A percentile compares a stretch with the other conserved stretches of the same genome.
Evolutionary conservation across 2,329 filamentous ascomycete genomes (phyloP).

Genomic region (Xylariales sp.): DNA sequence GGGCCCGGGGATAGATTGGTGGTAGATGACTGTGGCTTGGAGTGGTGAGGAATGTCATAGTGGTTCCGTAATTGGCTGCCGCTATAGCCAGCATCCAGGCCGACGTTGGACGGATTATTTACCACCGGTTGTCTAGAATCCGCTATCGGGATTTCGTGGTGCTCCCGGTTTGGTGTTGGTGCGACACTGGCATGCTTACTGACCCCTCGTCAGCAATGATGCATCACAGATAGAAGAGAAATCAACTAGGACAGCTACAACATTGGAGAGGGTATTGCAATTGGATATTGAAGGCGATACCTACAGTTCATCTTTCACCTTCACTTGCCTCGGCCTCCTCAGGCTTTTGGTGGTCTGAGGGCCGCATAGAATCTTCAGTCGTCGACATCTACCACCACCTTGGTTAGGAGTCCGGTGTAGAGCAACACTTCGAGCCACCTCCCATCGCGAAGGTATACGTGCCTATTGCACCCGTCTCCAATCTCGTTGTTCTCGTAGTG

Average conservation of each 20-base stretch:
- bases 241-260: not conserved
- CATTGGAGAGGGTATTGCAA: not conserved
- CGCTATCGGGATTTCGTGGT: not conserved
- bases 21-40: not conserved
- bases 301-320: conserved; percentile 41
- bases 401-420: conserved; percentile 13
- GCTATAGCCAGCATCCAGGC: not conserved
- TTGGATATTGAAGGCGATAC: conserved; percentile 7
- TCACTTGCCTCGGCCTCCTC: conserved; percentile 48
- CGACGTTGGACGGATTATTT: not conserved
- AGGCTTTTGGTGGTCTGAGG: conserved; percentile 47
- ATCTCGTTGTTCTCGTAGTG: conserved; percentile 44
- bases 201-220: not conserved
- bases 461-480: conserved; percentile 46
- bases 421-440: not conserved
- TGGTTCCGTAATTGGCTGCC: not conserved
- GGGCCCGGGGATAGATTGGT: conserved; percentile 30
- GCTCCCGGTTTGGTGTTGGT: not conserved
- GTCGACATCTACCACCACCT: conserved; percentile 41
- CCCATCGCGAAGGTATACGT: not conserved
- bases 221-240: not conserved
- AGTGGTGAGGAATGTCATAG: conserved; percentile 11
- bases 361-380: conserved; percentile 42
- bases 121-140: not conserved
- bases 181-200: conserved; percentile 13